Evolutionary conservation across 176 grass and related monocot species (phyloP), one percentile per base, ranked within the genome.

Genomic region (Alloteropsis semialata): DNA sequence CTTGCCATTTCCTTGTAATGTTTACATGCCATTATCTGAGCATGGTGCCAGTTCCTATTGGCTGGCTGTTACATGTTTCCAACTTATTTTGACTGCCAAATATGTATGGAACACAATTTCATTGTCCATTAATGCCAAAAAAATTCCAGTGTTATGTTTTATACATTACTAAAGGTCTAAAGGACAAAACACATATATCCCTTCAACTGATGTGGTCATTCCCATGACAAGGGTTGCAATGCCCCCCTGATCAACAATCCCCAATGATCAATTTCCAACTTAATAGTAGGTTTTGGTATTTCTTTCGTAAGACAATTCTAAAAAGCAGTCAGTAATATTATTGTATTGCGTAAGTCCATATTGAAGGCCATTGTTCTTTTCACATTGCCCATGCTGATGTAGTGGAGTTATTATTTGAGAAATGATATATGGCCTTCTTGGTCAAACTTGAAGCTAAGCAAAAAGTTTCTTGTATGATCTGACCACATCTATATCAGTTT

Each of bases 1-100:
- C 22, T 87, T 76, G 36, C 15, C 43, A 74, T 24, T 64, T 56
- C 17, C 41, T 43, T 44, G n/a, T 36, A 60, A 58, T 87, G 53
- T 72, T 56, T 27, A 53, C n/a, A n/a, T 82, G 15, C 56, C 62
- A 54, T 62, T 54, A 36, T 55, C 24, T 18, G 42, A 83, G 34
- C 30, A 28, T 41, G 33, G 5, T 60, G 19, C 3, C 21, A 33
- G 24, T 79, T 42, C 65, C 28, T 41, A 41, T 60, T 60, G 0
- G 15, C 11, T 77, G 24, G 41, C 10, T 17, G 22, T 13, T 63
- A 22, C 34, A 67, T 39, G 30, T 81, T 87, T 16, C 74, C 39
- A 59, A 9, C 10, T 27, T 30, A 48, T 81, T 81, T 13, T 2
- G 22, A 37, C 22, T 58, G 41, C 5, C 53, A 29, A 81, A 29